Evolutionary conservation across 1,284 basidiomycete genomes (phyloP).

Genomic region (Paramarasmius palmivorus): DNA sequence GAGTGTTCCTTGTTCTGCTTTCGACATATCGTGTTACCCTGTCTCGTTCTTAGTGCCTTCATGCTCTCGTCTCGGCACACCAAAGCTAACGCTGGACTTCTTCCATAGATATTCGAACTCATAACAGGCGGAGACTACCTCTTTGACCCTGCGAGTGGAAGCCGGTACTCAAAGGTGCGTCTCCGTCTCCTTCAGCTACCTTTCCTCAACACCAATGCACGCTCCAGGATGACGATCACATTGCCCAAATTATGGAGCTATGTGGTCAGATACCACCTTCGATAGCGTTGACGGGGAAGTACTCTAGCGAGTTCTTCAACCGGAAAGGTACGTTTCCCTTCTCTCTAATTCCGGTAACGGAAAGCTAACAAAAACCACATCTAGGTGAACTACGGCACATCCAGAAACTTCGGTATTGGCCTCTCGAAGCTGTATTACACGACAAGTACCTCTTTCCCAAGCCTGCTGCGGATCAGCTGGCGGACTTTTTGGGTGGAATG

Average conservation of each 20-base stretch:
- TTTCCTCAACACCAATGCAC: background rate
- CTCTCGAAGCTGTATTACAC: slow-evolving; percentile 85
- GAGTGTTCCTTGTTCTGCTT: slow-evolving; percentile 28
- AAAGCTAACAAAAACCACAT: slow-evolving; percentile 2
- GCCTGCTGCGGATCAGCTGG: slow-evolving; percentile 80
- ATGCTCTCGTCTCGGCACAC: no score
- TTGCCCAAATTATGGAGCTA: slow-evolving; percentile 97
- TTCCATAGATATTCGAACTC: slow-evolving; percentile 82
- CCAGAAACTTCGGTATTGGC: slow-evolving; percentile 92
- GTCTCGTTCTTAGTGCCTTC: no score
- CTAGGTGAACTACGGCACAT: slow-evolving; percentile 93
- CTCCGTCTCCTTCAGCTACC: slow-evolving; percentile 25
- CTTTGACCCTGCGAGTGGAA: slow-evolving; percentile 81
- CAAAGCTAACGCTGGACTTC: no score
- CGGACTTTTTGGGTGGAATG: slow-evolving; percentile 91
- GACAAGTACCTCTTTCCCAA: slow-evolving; percentile 96
- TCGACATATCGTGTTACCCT: no score
- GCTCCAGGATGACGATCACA: slow-evolving; percentile 97
- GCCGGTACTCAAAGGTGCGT: slow-evolving; percentile 63
- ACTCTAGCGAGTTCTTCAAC: slow-evolving; percentile 94
- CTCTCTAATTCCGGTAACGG: slow-evolving; percentile 6
- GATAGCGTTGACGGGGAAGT: slow-evolving; percentile 91
- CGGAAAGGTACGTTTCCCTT: slow-evolving; percentile 68
- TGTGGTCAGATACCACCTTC: slow-evolving; percentile 87
- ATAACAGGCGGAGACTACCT: slow-evolving; percentile 91